Evolutionary conservation across 371 early-diverging fungal species (phyloP), one percentile per base, ranked within the genome.

Genomic region (Mortierella sp.): DNA sequence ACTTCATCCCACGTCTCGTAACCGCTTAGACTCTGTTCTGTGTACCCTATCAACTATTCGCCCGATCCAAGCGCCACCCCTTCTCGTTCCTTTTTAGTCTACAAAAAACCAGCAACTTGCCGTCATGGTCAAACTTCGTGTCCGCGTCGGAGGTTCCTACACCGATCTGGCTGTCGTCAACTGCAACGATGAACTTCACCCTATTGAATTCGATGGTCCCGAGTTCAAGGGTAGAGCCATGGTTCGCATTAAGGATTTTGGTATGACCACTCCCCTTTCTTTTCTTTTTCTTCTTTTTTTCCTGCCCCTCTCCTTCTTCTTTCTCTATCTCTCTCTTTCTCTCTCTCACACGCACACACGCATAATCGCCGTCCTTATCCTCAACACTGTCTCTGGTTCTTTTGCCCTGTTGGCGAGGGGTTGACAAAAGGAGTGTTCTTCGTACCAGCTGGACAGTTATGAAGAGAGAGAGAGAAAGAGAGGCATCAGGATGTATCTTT

Each of bases 181-280:
- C 72, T 83, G 85, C 48, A 89, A 89, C 81, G 86, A 86, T 51
- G 88, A 88, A 53, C 18, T 52, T n/a, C 70, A 82, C 48, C 88
- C 88, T 50, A 81, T 85, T 64, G 86, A 85, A 66, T 84, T 89
- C 52, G 89, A 89, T 74, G 75, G 81, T 23, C 85, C 85, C 18
- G 75, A 82, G 60, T 89, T 88, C 75, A 83, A 83, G 28, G 89
- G 89, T 7, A 72, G 85, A 58, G 75, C 88, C 15, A 76, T 81
- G 51, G 88, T 89, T 25, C 82, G 90, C 28, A 84, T 88, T 68
- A 84, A 82, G 69, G 84, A 89, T 82, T 89, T 88, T 75, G 72
- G 81, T 80, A 71, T 64, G 81, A 19, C 45, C 37, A 37, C 37
- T 37, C 37, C 37, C 37, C 37, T 37, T 37, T 44, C 23, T 55